Percentiles rank a stretch among this genome's conserved stretches.
phyloP scores from a whole-genome alignment of 23 red algal genomes.

The Gracilaria vermiculophylla region DNA sequence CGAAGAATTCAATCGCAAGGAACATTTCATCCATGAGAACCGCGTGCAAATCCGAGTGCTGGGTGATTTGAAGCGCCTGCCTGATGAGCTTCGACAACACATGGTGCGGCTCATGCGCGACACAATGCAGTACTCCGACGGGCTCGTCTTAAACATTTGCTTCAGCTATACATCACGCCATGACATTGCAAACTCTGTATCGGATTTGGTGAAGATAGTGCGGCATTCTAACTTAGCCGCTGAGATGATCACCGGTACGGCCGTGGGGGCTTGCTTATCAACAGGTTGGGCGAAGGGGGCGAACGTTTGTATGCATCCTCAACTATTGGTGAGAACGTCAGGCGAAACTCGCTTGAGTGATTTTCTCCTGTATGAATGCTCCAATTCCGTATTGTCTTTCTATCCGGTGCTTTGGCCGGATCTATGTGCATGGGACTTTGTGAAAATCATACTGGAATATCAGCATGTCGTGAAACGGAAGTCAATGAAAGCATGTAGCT shows the following conservation, averaged over 20 bases:
- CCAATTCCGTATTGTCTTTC: slow-evolving; percentile 40
- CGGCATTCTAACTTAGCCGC: neutral
- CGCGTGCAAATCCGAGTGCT: slow-evolving; percentile 68
- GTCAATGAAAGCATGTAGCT: neutral
- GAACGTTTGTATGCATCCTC: slow-evolving; percentile 14
- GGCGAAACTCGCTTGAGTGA: slow-evolving; percentile 87
- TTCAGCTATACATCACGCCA: slow-evolving; percentile 82
- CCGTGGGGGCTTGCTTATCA: slow-evolving; percentile 42
- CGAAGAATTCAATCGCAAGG: slow-evolving; percentile 19
- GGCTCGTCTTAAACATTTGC: slow-evolving; percentile 81
- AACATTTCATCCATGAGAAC: slow-evolving; percentile 34
- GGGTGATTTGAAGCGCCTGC: slow-evolving; percentile 68
- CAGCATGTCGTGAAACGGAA: neutral
- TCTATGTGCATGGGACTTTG: slow-evolving; percentile 78
- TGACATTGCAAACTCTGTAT: slow-evolving; percentile 75
- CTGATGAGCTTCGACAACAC: slow-evolving; percentile 8
- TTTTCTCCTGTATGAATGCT: slow-evolving; percentile 86
- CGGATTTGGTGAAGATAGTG: slow-evolving; percentile 14
- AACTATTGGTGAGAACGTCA: slow-evolving; percentile 85
- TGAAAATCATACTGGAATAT: slow-evolving; percentile 77
- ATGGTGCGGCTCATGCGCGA: slow-evolving; percentile 44
- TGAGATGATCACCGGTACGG: slow-evolving; percentile 36
- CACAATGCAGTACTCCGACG: slow-evolving; percentile 51
- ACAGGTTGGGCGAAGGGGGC: slow-evolving; percentile 58
- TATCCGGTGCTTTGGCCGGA: slow-evolving; percentile 93